Conservation (phyloP, 1,284 basidiomycete species). For the Earliella scabrosa region DNA sequence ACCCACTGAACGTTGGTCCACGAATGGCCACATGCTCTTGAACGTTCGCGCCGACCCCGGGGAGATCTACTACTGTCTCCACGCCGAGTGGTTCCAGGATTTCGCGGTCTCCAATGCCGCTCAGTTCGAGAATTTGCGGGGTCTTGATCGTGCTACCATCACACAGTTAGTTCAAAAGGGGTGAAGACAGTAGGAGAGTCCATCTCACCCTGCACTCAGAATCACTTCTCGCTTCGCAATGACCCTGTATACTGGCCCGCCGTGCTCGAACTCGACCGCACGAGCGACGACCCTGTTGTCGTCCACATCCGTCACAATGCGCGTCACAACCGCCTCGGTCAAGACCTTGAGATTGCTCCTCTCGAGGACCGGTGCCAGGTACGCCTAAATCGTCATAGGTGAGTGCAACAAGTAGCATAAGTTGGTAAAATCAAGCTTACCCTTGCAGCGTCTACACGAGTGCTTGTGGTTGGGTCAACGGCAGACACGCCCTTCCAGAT, state of each 20-base stretch:
- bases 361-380: slow-evolving; percentile 16
- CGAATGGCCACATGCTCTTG: slow-evolving; percentile 34
- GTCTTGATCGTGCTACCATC: slow-evolving; percentile 31
- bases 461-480: background rate
- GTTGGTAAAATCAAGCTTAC: background rate
- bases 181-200: too few species aligned
- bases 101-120: slow-evolving; percentile 40
- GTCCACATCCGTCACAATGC: slow-evolving; percentile 11
- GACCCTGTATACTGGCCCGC: slow-evolving; percentile 27
- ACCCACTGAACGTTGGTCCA: slow-evolving; percentile 19
- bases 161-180: too few species aligned
- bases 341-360: slow-evolving; percentile 27
- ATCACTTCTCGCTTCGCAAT: slow-evolving; percentile 16
- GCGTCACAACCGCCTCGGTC: slow-evolving; percentile 19
- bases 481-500: too few species aligned
- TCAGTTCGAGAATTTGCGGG: slow-evolving; percentile 40
- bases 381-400: too few species aligned
- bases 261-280: slow-evolving; percentile 37
- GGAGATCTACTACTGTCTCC: slow-evolving; percentile 38
- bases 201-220: too few species aligned
- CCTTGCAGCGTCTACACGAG: too few species aligned
- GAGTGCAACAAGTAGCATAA: background rate
- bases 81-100: slow-evolving; percentile 37
- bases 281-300: slow-evolving; percentile 27
- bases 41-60: slow-evolving; percentile 38